Base-by-base conservation (phyloP, 179 eudicot species). In the Corrigiola litoralis region DNA sequence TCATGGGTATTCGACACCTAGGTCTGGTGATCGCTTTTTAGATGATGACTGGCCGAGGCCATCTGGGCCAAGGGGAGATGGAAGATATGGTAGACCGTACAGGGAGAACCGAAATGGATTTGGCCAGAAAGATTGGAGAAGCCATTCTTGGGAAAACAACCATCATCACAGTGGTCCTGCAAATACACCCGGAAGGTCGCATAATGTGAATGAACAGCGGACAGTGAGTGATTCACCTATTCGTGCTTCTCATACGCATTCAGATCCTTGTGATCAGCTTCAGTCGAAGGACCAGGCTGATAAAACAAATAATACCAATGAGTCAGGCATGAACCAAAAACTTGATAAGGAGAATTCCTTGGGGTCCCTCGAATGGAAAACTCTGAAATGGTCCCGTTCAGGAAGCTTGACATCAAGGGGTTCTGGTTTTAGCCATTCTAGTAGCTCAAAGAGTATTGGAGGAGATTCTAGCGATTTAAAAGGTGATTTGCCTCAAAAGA, bases 351-450 rank as follows among this genome's bases (percentile, higher is more conserved):
- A 83, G 50, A 86, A 68, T 65, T 72, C 80, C 7, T 55, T 73
- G 63, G 89, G 81, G 27, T 68, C 85, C 14, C 77, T 76, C 28
- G 92, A 85, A 72, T 87, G 90, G 99, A 88, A 88, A 73, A 86
- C 96, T 58, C 72, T 77, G 44, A 88, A 87, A 70, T 92, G 99
- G 97, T 80, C 85, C 10, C 84, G 92, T 37, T 85, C 96, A 0
- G 95, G 87, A 56, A 91, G 96, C 66, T 65, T 87, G 76, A 79
- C 86, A 13, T 87, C 95, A 0, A 78, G 89, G 68, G 83, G 89
- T 16, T 82, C 88, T 68, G 90, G 88, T 62, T 74, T 84, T 58
- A 87, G 88, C 66, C 81, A 85, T 70, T 83, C 89, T 10, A 83
- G 88, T 78, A 76, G 86, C 69, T 77, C 95, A 17, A 94, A 92